Conservation (phyloP, 1,139 yeast genomes). For the Debaryomyces udenii region DNA sequence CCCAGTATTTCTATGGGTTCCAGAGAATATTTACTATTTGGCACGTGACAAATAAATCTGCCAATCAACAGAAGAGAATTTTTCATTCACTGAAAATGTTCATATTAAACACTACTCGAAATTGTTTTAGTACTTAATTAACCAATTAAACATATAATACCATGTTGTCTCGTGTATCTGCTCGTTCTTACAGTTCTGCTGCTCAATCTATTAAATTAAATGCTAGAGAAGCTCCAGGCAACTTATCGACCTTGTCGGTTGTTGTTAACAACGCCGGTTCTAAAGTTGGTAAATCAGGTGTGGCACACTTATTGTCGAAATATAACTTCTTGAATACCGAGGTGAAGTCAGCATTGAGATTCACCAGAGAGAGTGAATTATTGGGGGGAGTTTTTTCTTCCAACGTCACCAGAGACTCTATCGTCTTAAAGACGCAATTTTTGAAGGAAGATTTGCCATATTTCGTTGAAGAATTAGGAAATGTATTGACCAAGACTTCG, state of each 20-base stretch:
- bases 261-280: slow-evolving; percentile 84
- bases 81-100: slow-evolving; percentile 14
- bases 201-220: slow-evolving; percentile 46
- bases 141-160: slow-evolving; percentile 11
- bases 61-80: slow-evolving; percentile 25
- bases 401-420: slow-evolving; percentile 77
- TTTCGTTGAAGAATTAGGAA: slow-evolving; percentile 85
- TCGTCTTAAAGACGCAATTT: slow-evolving; percentile 79
- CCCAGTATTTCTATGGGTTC: background rate
- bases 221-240: slow-evolving; percentile 56
- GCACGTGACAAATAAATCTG: slow-evolving; percentile 17
- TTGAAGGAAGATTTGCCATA: slow-evolving; percentile 88
- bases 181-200: slow-evolving; percentile 54
- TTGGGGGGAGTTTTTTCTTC: slow-evolving; percentile 83
- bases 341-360: slow-evolving; percentile 84
- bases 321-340: slow-evolving; percentile 85
- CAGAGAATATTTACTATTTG: background rate
- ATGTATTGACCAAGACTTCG: slow-evolving; percentile 69
- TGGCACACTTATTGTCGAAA: slow-evolving; percentile 83
- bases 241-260: slow-evolving; percentile 69
- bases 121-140: slow-evolving; percentile 7
- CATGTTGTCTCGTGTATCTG: slow-evolving; percentile 49
- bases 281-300: slow-evolving; percentile 77
- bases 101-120: slow-evolving; percentile 5
- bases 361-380: slow-evolving; percentile 92